Conservation (phyloP, 2,329 filamentous ascomycete species). For the Drechslerella coelobrocha region DNA sequence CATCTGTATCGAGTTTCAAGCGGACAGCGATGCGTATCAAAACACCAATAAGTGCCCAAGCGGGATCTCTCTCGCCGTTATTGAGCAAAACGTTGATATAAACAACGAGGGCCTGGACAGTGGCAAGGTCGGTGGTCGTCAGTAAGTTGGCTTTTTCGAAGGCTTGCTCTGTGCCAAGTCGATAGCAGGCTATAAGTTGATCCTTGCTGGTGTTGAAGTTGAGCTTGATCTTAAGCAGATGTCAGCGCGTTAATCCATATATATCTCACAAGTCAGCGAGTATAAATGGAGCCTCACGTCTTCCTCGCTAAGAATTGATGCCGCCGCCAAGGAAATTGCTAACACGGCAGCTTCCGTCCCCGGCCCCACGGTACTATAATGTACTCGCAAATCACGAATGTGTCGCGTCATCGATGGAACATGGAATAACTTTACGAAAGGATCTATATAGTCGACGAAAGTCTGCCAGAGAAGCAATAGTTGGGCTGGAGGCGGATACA, state of each 20-base stretch:
- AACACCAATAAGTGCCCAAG: constrained; percentile 68
- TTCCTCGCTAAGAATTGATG: constrained; percentile 59
- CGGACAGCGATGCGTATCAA: constrained; percentile 67
- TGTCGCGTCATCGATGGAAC: constrained; percentile 56
- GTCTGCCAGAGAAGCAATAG: constrained; percentile 52
- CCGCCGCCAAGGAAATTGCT: constrained; percentile 65
- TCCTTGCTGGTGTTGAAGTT: constrained; percentile 60
- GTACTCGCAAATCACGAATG: constrained; percentile 58
- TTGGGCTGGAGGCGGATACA: constrained; percentile 32
- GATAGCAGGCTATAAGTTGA: constrained; percentile 61
- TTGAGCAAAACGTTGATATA: constrained; percentile 66
- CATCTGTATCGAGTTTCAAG: constrained; percentile 68
- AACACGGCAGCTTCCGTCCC: constrained; percentile 64
- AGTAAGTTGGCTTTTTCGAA: constrained; percentile 66
- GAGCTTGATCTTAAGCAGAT: constrained; percentile 56
- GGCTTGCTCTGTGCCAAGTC: constrained; percentile 65
- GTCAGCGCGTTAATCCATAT: constrained; percentile 51
- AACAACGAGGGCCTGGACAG: constrained; percentile 65
- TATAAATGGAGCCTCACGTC: constrained; percentile 54
- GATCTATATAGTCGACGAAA: constrained; percentile 52
- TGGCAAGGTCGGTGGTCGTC: constrained; percentile 64
- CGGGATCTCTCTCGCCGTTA: constrained; percentile 59
- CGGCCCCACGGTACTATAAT: constrained; percentile 51
- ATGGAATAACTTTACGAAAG: constrained; percentile 56
- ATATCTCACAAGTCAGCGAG: constrained; percentile 18